phyloP scores from a whole-genome alignment of 805 yeast genomes.

The Starmerella apicola region DNA sequence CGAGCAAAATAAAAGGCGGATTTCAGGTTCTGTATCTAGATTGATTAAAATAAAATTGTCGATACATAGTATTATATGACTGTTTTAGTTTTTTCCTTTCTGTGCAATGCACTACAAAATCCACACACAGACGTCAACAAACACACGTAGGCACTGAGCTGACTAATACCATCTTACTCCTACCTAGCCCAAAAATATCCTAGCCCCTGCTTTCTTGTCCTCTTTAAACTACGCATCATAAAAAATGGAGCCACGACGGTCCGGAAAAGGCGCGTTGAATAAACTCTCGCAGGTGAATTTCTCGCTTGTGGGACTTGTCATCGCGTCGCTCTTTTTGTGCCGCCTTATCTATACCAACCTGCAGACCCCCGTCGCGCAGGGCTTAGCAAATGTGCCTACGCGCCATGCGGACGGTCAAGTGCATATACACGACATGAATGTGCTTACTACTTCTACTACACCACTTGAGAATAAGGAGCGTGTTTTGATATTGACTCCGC shows the following conservation, averaged over 20 bases:
- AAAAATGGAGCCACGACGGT: slow-evolving; percentile 17
- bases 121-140: too few relatives aligned
- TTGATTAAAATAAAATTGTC: too few relatives aligned
- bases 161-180: too few relatives aligned
- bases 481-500: slow-evolving; percentile 77
- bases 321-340: slow-evolving; percentile 9
- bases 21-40: too few relatives aligned
- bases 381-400: slow-evolving; percentile 21
- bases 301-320: slow-evolving; percentile 15
- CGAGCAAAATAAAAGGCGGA: too few relatives aligned
- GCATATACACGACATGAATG: slow-evolving; percentile 45
- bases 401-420: slow-evolving; percentile 20
- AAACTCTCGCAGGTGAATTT: slow-evolving; percentile 23
- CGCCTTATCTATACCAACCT: slow-evolving; percentile 14
- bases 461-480: slow-evolving; percentile 69
- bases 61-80: too few relatives aligned
- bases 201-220: too few relatives aligned
- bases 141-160: too few relatives aligned
- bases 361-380: slow-evolving; percentile 14
- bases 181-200: too few relatives aligned
- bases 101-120: too few relatives aligned
- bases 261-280: slow-evolving; percentile 3
- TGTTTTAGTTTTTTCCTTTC: too few relatives aligned
- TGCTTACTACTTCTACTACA: slow-evolving; percentile 54
- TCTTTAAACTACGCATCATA: too few relatives aligned